Evolutionary conservation across 768 basidiomycete species (phyloP).

Genomic region (Cystobasidium ongulense): DNA sequence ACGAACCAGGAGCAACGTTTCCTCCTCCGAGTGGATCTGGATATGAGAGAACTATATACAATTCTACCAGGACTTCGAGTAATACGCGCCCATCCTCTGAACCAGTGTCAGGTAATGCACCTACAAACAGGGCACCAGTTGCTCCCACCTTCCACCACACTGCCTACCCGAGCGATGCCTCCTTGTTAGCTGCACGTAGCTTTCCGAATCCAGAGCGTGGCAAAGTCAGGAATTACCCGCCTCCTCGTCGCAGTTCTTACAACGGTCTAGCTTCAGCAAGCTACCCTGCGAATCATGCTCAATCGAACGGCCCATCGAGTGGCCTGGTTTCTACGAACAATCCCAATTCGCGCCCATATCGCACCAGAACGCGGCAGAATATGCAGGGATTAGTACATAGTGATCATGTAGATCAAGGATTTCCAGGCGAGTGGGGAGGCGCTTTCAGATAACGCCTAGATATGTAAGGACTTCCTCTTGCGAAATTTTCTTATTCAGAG

Average conservation of each 20-base stretch:
- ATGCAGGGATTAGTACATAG: neutral
- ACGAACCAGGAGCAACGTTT: too few relatives aligned
- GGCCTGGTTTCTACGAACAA: neutral
- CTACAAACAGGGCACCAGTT: neutral
- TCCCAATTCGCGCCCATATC: neutral
- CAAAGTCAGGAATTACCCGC: too few relatives aligned
- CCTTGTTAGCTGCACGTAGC: too few relatives aligned
- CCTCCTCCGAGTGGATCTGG: too few relatives aligned
- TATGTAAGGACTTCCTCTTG: neutral
- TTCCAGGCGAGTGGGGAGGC: neutral
- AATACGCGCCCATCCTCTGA: neutral
- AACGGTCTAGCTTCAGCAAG: neutral
- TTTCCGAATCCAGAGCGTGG: too few relatives aligned
- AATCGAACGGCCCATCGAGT: neutral
- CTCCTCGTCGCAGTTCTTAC: neutral
- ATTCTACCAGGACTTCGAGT: neutral
- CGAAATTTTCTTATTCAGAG: too few relatives aligned
- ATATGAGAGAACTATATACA: too few relatives aligned
- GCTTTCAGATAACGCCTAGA: neutral
- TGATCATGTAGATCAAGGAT: neutral
- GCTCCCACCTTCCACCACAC: neutral
- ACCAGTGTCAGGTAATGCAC: neutral
- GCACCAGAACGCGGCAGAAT: neutral
- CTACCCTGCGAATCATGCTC: neutral
- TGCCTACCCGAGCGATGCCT: too few relatives aligned